Evolutionary conservation across 164 flowering plant genomes (phyloP).

Genomic region (Nelumbo lutea): DNA sequence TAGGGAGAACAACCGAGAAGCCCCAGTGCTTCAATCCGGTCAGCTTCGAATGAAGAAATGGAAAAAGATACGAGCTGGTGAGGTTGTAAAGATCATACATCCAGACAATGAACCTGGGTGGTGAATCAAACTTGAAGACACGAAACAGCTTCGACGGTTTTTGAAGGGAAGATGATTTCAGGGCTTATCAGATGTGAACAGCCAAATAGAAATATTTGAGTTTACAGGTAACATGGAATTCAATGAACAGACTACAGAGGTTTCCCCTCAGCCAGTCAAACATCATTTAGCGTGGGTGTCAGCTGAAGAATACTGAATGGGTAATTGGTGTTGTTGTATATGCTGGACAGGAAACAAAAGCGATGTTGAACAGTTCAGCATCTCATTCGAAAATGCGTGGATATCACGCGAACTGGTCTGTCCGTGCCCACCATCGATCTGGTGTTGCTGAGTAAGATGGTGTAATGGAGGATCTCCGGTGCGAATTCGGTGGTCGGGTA

Average conservation of each 20-base stretch:
- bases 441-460: too few relatives aligned
- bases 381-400: constrained; percentile 80
- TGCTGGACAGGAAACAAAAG: constrained; percentile 67
- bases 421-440: too few relatives aligned
- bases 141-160: constrained; percentile 51
- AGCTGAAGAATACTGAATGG: constrained; percentile 89
- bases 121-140: constrained; percentile 44
- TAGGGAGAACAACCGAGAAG: constrained; percentile 79
- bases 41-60: constrained; percentile 49
- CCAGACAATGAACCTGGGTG: too few relatives aligned
- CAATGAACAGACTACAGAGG: constrained; percentile 54
- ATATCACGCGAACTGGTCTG: too few relatives aligned
- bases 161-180: constrained; percentile 7
- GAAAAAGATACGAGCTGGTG: constrained; percentile 31
- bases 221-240: constrained; percentile 28
- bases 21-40: constrained; percentile 55
- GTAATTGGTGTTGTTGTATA: constrained; percentile 80
- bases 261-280: constrained; percentile 42
- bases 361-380: constrained; percentile 66
- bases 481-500: too few relatives aligned
- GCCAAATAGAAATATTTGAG: constrained; percentile 92
- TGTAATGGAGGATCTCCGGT: too few relatives aligned
- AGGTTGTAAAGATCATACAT: constrained; percentile 73
- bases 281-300: constrained; percentile 65
- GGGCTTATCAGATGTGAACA: constrained; percentile 84